Evolutionary conservation across 1,284 basidiomycete genomes (phyloP).

Genomic region (Psilocybe mexicana): DNA sequence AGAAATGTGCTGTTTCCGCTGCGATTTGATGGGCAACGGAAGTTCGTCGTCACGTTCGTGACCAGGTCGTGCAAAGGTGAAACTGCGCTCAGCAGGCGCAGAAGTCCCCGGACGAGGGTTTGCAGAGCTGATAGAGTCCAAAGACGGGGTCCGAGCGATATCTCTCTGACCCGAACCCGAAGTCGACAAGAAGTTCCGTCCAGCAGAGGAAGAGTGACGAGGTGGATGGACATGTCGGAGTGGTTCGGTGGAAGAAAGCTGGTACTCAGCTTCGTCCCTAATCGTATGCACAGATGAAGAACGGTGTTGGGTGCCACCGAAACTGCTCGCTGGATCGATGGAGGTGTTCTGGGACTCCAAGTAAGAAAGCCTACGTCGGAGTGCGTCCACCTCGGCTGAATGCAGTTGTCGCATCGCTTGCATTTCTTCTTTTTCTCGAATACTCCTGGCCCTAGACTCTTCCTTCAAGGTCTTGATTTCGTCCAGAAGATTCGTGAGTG

Average conservation of each 20-base stretch:
- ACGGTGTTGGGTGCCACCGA: background rate
- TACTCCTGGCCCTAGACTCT: slow-evolving; percentile 13
- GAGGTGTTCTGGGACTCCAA: slow-evolving; percentile 17
- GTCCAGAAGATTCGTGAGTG: slow-evolving; percentile 17
- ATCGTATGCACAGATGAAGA: background rate
- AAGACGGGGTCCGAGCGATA: background rate
- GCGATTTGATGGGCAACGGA: slow-evolving; percentile 21
- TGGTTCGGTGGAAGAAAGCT: background rate
- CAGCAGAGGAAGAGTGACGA: background rate
- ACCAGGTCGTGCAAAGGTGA: slow-evolving; percentile 6
- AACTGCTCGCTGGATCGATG: background rate
- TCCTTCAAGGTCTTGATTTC: slow-evolving; percentile 21
- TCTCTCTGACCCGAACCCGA: background rate
- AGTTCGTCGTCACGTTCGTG: slow-evolving; percentile 13
- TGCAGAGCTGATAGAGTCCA: background rate
- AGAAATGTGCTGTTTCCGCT: slow-evolving; percentile 22
- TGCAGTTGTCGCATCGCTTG: slow-evolving; percentile 22
- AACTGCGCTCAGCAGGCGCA: slow-evolving; percentile 8
- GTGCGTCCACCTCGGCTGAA: slow-evolving; percentile 25
- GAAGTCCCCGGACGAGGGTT: background rate
- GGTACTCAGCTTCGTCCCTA: background rate
- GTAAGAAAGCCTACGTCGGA: slow-evolving; percentile 22
- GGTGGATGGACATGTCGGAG: background rate
- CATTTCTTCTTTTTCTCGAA: slow-evolving; percentile 21
- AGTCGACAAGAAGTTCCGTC: background rate